Evolutionary conservation across 2,329 filamentous ascomycete species (phyloP).

Genomic region (Colletotrichum cordylinicola): DNA sequence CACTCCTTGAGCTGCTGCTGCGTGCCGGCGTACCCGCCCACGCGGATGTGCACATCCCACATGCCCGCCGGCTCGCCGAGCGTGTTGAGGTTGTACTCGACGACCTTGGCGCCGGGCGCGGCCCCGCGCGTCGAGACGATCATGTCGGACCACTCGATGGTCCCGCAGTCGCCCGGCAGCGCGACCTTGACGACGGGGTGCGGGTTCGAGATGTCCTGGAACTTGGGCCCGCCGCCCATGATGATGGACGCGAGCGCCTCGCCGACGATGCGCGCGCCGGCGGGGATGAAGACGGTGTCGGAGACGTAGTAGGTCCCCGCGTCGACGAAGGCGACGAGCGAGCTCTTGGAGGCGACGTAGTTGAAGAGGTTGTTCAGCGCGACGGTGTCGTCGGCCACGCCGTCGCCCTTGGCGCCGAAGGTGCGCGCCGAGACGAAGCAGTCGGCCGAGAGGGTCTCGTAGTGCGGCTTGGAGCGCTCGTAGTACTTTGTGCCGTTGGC

Average conservation of each 20-base stretch:
- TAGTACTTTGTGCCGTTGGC: slow-evolving; percentile 60
- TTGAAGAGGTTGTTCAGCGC: slow-evolving; percentile 70
- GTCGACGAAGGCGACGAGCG: slow-evolving; percentile 65
- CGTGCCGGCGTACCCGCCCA: slow-evolving; percentile 76
- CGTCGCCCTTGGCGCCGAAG: slow-evolving; percentile 75
- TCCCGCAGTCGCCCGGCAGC: slow-evolving; percentile 64
- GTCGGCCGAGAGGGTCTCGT: slow-evolving; percentile 61
- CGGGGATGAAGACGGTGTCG: slow-evolving; percentile 55
- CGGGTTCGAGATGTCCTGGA: slow-evolving; percentile 62
- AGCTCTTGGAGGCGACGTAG: slow-evolving; percentile 51
- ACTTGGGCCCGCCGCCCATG: slow-evolving; percentile 61
- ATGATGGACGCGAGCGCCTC: slow-evolving; percentile 60
- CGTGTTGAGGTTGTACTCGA: slow-evolving; percentile 74
- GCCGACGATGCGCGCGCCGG: slow-evolving; percentile 62
- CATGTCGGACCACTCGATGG: slow-evolving; percentile 75
- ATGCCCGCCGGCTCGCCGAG: slow-evolving; percentile 55
- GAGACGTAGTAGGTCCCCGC: slow-evolving; percentile 66
- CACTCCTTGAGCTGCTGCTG: slow-evolving; percentile 69
- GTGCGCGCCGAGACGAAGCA: slow-evolving; percentile 74
- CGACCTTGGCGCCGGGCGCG: slow-evolving; percentile 70
- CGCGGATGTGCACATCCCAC: slow-evolving; percentile 81
- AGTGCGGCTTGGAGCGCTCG: slow-evolving; percentile 79
- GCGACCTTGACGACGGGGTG: slow-evolving; percentile 73
- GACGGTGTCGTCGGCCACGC: slow-evolving; percentile 74
- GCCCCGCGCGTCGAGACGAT: slow-evolving; percentile 73